Evolutionary conservation across 306 rosid genomes (phyloP).

Genomic region (Spatholobus suberectus): DNA sequence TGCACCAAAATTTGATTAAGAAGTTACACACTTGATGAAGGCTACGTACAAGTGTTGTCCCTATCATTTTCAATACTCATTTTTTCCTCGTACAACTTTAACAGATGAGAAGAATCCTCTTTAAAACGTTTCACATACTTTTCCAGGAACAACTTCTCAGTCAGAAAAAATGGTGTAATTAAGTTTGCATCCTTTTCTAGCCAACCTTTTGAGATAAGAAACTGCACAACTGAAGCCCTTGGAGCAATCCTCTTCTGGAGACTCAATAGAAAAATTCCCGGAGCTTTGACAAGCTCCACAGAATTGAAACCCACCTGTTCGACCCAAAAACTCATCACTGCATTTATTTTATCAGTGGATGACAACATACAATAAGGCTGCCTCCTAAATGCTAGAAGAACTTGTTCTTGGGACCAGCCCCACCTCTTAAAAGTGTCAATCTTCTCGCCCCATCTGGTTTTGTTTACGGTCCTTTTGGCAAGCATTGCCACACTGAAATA

Average conservation of each 20-base stretch:
- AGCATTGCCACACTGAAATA: not conserved
- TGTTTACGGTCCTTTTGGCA: not conserved
- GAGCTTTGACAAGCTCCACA: not conserved
- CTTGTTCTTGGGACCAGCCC: not conserved
- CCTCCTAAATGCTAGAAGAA: conserved; percentile 35
- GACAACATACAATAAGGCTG: conserved; percentile 41
- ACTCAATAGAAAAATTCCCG: conserved; percentile 30
- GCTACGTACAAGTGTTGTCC: not conserved
- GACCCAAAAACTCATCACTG: conserved; percentile 48
- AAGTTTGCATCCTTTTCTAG: conserved; percentile 29
- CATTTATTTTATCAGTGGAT: conserved; percentile 50
- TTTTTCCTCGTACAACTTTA: not conserved
- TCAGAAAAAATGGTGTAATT: not conserved
- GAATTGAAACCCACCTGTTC: conserved; percentile 46
- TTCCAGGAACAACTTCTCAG: conserved; percentile 42
- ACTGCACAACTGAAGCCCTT: conserved; percentile 46
- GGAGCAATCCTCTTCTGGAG: conserved; percentile 58
- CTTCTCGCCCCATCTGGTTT: not conserved
- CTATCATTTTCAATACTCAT: not conserved
- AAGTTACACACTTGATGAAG: not conserved
- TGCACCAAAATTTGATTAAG: not conserved
- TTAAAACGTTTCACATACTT: conserved; percentile 37
- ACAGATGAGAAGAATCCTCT: conserved; percentile 7
- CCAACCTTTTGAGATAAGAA: conserved; percentile 52
- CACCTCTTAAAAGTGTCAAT: not conserved